phyloP scores from a whole-genome alignment of 257 asterid genomes.

The Forsythia suspensa region DNA sequence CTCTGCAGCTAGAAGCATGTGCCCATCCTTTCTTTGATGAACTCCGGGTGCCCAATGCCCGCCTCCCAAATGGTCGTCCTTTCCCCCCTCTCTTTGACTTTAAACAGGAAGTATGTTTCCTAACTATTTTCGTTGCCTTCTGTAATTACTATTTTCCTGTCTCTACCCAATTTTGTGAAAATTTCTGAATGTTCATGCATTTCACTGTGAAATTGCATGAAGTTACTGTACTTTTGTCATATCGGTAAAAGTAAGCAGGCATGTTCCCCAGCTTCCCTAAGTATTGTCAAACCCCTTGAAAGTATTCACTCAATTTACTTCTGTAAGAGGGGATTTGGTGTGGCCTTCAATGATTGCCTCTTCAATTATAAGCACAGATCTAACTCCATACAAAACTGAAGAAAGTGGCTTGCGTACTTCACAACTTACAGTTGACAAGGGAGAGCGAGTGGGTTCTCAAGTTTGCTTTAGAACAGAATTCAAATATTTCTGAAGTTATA shows the following conservation, averaged over 20 bases:
- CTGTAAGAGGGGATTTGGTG: neutral
- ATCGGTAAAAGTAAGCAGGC: neutral
- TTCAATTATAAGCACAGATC: neutral
- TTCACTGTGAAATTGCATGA: neutral
- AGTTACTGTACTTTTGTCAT: neutral
- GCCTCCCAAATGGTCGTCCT: constrained; percentile 46
- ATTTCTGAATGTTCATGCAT: neutral
- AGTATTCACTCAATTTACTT: neutral
- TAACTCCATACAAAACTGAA: neutral
- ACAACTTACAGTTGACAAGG: neutral
- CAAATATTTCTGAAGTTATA: neutral
- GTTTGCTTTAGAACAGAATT: neutral
- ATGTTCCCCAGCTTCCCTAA: neutral
- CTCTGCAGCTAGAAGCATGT: constrained; percentile 49
- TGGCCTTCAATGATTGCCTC: neutral
- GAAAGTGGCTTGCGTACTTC: neutral
- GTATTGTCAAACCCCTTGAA: neutral
- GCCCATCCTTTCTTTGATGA: constrained; percentile 54
- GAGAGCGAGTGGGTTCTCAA: neutral
- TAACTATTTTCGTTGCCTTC: neutral
- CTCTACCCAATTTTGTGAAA: neutral
- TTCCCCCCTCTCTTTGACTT: constrained; percentile 49
- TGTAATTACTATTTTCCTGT: neutral
- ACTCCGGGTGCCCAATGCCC: constrained; percentile 46
- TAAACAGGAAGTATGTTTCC: constrained; percentile 41